Base-by-base conservation (phyloP, 1,284 basidiomycete genomes). In the Rhodotorula sp. region DNA sequence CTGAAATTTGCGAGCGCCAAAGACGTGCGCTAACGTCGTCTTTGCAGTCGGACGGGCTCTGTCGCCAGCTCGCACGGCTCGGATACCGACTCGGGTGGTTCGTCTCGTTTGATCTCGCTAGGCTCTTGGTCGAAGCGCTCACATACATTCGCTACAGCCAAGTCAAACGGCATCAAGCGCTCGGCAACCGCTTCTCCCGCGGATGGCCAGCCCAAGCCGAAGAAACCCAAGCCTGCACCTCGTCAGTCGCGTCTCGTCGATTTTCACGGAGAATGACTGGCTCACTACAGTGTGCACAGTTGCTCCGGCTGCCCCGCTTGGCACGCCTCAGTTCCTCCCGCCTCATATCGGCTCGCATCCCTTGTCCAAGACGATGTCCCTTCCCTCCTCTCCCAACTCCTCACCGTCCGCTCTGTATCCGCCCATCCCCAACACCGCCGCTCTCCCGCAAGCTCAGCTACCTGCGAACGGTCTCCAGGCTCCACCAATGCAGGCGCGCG, bases 331-430 rank as follows among this genome's bases (percentile, higher is more conserved):
- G 8, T 57, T 65, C 41, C 70, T 65, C 42, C 59, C 71, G 3
- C 61, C 69, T 7, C 72, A 65, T 48, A 56, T 42, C 27, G 66
- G 71, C 34, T 73, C 74, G 0, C 74, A 75, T 34, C 74, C 74
- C 1, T 69, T 73, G 48, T 60, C 74, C 17, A 73, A 75, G 49
- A 75, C 71, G 25, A 64, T 71, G 60, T 73, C 74, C 7, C 66
- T 72, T 3, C 74, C 74, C n/a, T 54, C 71, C 2, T 67, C 71
- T 1, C 69, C 69, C 23, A 34, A 34, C 64, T 68, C 64, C 41
- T 23, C 4, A 52, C 68, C 0, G 49, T 16, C 62, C 12, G 27
- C 7, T 17, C 66, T 4, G 34, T 61, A 8, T 21, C 48, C 44
- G 5, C 49, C 19, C 45, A 16, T 19, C 21, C n/a, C 56, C 52